Conservation (phyloP, 768 basidiomycete species). For the Trametes gibbosa region DNA sequence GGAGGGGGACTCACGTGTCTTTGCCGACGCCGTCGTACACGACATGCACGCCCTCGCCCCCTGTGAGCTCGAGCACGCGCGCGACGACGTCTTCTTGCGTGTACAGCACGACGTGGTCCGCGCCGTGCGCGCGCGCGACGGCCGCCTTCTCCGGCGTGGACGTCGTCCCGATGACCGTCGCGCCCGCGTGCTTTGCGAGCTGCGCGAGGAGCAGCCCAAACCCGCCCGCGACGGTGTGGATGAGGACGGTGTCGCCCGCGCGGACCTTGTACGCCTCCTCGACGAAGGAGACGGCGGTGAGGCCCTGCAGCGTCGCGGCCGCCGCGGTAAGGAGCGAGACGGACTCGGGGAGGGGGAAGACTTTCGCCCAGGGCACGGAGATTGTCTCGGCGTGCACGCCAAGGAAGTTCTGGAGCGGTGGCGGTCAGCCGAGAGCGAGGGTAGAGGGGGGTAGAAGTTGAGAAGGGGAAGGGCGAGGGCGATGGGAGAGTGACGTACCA, state of each 20-base stretch:
- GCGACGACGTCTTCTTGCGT: conserved; percentile 70
- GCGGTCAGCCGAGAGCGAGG: not conserved
- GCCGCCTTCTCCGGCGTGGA: conserved; percentile 82
- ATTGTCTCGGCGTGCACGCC: conserved; percentile 72
- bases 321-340: conserved; percentile 64
- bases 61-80: conserved; percentile 71
- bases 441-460: not conserved
- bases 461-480: not conserved
- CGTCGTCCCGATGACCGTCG: conserved; percentile 90
- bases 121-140: conserved; percentile 75
- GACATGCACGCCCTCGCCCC: conserved; percentile 79
- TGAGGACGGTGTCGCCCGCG: conserved; percentile 72
- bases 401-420: conserved; percentile 16
- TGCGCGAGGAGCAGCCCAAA: conserved; percentile 71
- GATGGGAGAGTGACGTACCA: conserved; percentile 37
- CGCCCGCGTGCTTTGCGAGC: conserved; percentile 69
- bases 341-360: conserved; percentile 61
- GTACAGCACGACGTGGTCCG: conserved; percentile 85
- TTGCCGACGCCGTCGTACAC: conserved; percentile 97
- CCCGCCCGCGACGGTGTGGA: conserved; percentile 93
- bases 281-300: conserved; percentile 76
- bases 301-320: conserved; percentile 66
- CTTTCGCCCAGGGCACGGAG: conserved; percentile 58
- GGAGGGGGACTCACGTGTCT: conserved; percentile 64
- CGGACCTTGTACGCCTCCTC: conserved; percentile 86